phyloP scores from a whole-genome alignment of 192 early-diverging fungal genomes.

The Coemansia sp. region DNA sequence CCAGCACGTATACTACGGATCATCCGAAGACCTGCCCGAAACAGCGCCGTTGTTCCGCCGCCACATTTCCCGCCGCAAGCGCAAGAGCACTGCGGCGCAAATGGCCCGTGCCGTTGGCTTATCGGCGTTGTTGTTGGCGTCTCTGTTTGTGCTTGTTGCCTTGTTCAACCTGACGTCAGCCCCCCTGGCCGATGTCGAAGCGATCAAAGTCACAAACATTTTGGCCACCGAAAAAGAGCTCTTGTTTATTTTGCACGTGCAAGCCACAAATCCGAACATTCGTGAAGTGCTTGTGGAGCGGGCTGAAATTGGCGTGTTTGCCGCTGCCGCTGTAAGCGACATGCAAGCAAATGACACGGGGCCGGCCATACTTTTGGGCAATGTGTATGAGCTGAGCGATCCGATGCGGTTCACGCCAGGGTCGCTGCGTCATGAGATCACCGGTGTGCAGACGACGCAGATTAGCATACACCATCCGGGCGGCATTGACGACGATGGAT shows the following conservation, averaged over 20 bases:
- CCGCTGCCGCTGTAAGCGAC: constrained; percentile 47
- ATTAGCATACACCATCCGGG: constrained; percentile 53
- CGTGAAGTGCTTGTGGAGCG: constrained; percentile 59
- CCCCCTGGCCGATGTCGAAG: constrained; percentile 52
- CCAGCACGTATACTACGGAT: constrained; percentile 49
- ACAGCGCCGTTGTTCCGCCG: constrained; percentile 52
- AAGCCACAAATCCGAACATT: constrained; percentile 58
- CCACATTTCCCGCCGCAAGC: constrained; percentile 43
- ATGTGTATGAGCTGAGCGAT: constrained; percentile 48
- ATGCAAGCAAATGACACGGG: constrained; percentile 33
- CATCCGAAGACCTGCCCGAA: constrained; percentile 51
- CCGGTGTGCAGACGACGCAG: constrained; percentile 42
- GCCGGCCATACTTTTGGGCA: constrained; percentile 49
- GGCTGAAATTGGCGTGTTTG: constrained; percentile 66
- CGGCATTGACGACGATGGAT: constrained; percentile 32
- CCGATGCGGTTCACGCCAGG: constrained; percentile 50
- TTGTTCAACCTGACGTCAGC: constrained; percentile 54
- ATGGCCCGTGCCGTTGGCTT: constrained; percentile 19
- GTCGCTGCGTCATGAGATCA: constrained; percentile 26
- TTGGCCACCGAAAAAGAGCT: constrained; percentile 69
- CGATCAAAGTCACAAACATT: constrained; percentile 57
- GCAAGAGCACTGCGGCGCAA: constrained; percentile 23
- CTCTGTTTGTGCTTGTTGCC: constrained; percentile 40
- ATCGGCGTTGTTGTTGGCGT: constrained; percentile 23
- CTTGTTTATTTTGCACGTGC: constrained; percentile 64